Evolutionary conservation across 2,329 filamentous ascomycete genomes (phyloP), one percentile per base, ranked within the genome.

Genomic region (Neurospora crassa): DNA sequence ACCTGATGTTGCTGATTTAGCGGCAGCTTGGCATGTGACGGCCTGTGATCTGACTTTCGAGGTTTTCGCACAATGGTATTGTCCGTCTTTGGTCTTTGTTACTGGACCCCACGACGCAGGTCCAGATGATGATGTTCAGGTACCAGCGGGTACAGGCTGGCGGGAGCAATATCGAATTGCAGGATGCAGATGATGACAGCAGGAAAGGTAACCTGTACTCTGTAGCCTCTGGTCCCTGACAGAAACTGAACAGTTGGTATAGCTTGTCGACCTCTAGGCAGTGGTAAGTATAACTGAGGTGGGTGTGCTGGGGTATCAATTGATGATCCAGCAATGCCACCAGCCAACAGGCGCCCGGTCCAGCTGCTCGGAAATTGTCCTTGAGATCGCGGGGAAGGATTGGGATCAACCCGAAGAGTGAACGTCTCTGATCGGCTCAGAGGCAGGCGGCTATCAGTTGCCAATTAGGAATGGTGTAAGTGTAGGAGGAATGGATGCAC

Each of bases 1-100:
- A 59, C 24, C 24, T 63, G 29, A 37, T n/a, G 47, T 29, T 71
- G 18, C 59, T 42, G 70, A 71, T 68, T 69, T 74, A 75, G 74
- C 70, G 72, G 71, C 73, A 67, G 67, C 75, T 76, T 76, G 75
- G 75, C 75, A 74, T 70, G 72, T 73, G 73, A 72, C 29, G 71
- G 42, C 59, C 45, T 45, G 67, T 70, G 53, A 34, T 63, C 16
- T 63, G 53, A 18, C 29, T 63, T 34, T 37, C 5, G 29, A 34
- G 53, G 34, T 63, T 63, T 14, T 63, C 14, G 53, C 24, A 63
- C 53, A 37, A 34, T 63, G 14, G 53, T 63, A 63, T 63, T 34
- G 53, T 63, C 53, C 53, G 53, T 34, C 24, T 34, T 37, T 34
- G 24, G 24, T 29, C 14, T 29, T 37, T 63, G 24, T 1, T 37